Evolutionary conservation across 2,329 filamentous ascomycete species (phyloP).

Genomic region (Aschersonia sp.): DNA sequence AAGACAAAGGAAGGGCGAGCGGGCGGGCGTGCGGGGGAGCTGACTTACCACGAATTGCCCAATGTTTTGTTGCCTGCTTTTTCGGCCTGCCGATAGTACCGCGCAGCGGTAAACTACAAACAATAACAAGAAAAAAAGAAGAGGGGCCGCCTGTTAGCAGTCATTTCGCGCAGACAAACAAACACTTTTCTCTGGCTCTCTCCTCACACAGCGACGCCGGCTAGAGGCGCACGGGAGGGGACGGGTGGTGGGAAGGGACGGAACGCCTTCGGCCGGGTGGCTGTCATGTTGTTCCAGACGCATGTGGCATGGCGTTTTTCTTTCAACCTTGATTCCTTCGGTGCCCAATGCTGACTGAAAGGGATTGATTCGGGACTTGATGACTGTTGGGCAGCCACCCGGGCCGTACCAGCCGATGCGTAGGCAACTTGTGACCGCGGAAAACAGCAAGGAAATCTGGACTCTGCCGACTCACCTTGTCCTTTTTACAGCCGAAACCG

Average conservation of each 20-base stretch:
- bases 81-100: slow-evolving; percentile 86
- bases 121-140: no score
- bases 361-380: not conserved
- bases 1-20: not conserved
- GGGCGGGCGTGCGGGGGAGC: no score
- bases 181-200: no score
- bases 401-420: no score
- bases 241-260: no score
- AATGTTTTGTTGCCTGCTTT: slow-evolving; percentile 77
- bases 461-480: slow-evolving; percentile 58
- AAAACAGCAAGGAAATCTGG: no score
- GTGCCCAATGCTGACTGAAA: not conserved
- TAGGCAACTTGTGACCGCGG: no score
- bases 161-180: no score
- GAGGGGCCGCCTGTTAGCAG: no score
- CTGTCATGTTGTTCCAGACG: not conserved
- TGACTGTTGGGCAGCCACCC: not conserved
- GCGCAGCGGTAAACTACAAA: slow-evolving; percentile 59
- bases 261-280: not conserved
- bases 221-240: no score
- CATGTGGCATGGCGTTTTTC: not conserved
- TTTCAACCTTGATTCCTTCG: not conserved
- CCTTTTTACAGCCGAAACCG: slow-evolving; percentile 94
- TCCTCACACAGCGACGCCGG: no score
- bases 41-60: slow-evolving; percentile 81